These are phyloP conservation scores for Ensete ventricosum DNA, from an alignment of 176 grass and related monocot genomes.

Conservation along the genomic window DNA sequence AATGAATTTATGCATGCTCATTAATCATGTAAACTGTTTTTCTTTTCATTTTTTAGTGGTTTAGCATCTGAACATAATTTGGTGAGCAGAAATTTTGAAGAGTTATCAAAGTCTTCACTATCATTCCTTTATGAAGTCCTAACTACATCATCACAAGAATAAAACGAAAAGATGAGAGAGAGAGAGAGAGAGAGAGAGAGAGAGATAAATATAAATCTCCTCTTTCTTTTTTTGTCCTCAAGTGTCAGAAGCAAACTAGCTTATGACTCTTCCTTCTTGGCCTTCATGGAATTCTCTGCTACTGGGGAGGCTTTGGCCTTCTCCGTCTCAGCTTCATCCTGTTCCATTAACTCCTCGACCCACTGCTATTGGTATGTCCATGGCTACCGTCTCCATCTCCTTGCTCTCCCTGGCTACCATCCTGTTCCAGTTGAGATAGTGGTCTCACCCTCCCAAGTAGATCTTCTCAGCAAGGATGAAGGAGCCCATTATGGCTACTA, in stretches of 20 bases:
- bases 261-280: slow-evolving; percentile 26
- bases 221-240: slow-evolving; percentile 22
- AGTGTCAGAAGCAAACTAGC: not conserved
- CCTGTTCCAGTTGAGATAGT: no score
- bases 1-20: no score
- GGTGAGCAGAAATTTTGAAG: not conserved
- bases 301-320: slow-evolving; percentile 46
- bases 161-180: not conserved
- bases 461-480: slow-evolving; percentile 96
- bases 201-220: slow-evolving; percentile 19
- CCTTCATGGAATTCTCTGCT: slow-evolving; percentile 44
- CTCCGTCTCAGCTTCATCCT: slow-evolving; percentile 64
- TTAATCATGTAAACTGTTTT: no score
- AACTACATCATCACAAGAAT: slow-evolving; percentile 7
- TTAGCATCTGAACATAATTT: not conserved
- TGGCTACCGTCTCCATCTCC: slow-evolving; percentile 46
- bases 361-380: slow-evolving; percentile 48
- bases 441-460: slow-evolving; percentile 71
- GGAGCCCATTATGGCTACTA: slow-evolving; percentile 94
- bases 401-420: slow-evolving; percentile 70
- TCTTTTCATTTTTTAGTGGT: no score
- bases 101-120: not conserved
- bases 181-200: slow-evolving; percentile 5
- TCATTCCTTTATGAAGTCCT: not conserved
- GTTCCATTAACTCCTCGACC: slow-evolving; percentile 53